Evolutionary conservation across 768 basidiomycete genomes (phyloP), one percentile per base, ranked within the genome.

Genomic region (Leccinellum luteum): DNA sequence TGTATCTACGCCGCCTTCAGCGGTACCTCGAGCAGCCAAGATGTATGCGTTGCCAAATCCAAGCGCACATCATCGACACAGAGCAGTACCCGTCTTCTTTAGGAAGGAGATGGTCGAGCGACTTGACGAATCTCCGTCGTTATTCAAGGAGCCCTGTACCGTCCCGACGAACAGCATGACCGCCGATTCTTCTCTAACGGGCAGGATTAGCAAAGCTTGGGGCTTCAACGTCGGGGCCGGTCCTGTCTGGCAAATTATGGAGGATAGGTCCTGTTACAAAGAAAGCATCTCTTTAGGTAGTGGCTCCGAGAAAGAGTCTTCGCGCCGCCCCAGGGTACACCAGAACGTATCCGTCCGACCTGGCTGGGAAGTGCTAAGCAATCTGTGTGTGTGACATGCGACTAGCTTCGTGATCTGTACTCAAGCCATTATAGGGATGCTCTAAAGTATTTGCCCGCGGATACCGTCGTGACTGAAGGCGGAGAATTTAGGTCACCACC

Each of bases 181-280:
- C 1, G 69, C 80, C 49, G 74, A 75, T 51, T 57, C 73, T 1
- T 75, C 74, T 30, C 72, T 87, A 41, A 77, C 76, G 2, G 80
- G 81, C 51, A 78, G 86, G 45, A 58, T 88, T 9, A 85, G 79
- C 63, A 89, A 85, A 64, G 77, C 86, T 0, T 89, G 85, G 86
- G 84, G 87, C 0, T 84, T 81, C 64, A 90, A 89, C 61, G 81
- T 89, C 14, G 89, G 90, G 4, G 68, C 83, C 3, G 91, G 92
- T 0, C 89, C 90, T 1, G 64, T 90, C 6, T 93, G 90, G 90
- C 86, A 92, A 57, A 70, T 92, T 34, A 71, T 81, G 44, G 92
- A 94, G 66, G 92, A 94, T 61, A 73, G 89, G 51, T 83, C 81
- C 1, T 93, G 87, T 81, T 92, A 77, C 69, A 91, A 89, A 66